Conservation (phyloP, 805 yeast species). For the Zygosaccharomyces rouxii region DNA sequence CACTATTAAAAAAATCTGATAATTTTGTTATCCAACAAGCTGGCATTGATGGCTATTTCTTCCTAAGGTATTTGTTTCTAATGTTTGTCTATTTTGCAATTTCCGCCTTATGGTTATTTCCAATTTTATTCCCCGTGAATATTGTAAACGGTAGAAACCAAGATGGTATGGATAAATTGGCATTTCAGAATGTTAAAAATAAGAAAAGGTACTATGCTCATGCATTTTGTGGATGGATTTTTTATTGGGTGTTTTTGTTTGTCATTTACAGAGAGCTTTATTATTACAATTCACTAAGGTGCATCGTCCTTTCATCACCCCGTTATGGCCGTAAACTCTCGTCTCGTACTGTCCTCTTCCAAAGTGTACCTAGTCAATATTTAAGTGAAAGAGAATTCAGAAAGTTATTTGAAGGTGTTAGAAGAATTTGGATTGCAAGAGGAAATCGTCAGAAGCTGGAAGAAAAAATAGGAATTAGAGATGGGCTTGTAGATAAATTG, state of each 20-base stretch:
- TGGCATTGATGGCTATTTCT: slow-evolving; percentile 93
- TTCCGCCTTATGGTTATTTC: slow-evolving; percentile 53
- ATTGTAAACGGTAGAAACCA: slow-evolving; percentile 61
- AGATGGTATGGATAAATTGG: slow-evolving; percentile 66
- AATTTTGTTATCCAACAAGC: slow-evolving; percentile 76
- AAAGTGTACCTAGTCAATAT: slow-evolving; percentile 72
- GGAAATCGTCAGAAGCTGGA: slow-evolving; percentile 50
- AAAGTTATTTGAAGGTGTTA: slow-evolving; percentile 78
- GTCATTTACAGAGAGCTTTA: slow-evolving; percentile 78
- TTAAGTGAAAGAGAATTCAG: slow-evolving; percentile 68
- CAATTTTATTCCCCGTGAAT: slow-evolving; percentile 78
- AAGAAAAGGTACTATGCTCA: slow-evolving; percentile 76
- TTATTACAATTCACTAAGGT: slow-evolving; percentile 70
- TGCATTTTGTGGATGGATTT: slow-evolving; percentile 74
- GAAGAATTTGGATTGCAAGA: slow-evolving; percentile 75
- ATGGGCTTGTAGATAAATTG: slow-evolving; percentile 51
- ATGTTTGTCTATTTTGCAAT: slow-evolving; percentile 50
- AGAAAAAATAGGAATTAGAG: slow-evolving; percentile 55
- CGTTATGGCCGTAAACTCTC: slow-evolving; percentile 68
- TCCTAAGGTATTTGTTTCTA: slow-evolving; percentile 67
- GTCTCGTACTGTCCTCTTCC: slow-evolving; percentile 79
- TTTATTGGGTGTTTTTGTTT: slow-evolving; percentile 64
- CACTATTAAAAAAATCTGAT: slow-evolving; percentile 62
- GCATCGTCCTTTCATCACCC: slow-evolving; percentile 76
- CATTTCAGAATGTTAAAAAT: slow-evolving; percentile 69